Conservation (phyloP, 768 basidiomycete genomes). For the Trametes meyenii region DNA sequence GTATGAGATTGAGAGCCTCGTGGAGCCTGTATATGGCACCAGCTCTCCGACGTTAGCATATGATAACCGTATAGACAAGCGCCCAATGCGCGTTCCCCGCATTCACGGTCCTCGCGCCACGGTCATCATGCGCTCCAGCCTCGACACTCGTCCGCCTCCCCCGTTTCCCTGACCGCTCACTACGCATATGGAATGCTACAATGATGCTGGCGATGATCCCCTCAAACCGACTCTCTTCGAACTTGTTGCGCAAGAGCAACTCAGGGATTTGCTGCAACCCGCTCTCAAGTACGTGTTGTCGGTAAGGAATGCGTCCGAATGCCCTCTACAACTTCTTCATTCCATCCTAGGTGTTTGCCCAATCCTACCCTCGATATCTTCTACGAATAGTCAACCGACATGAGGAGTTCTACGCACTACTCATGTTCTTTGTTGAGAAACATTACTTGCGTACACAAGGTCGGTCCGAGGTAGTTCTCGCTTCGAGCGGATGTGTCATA, state of each 20-base stretch:
- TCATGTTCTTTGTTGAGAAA: slow-evolving; percentile 89
- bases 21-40: neutral
- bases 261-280: slow-evolving; percentile 89
- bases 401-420: slow-evolving; percentile 91
- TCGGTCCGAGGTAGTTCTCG: slow-evolving; percentile 39
- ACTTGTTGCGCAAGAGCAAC: slow-evolving; percentile 90
- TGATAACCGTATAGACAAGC: slow-evolving; percentile 2
- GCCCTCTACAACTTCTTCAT: neutral
- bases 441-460: slow-evolving; percentile 89
- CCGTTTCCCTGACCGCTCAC: neutral
- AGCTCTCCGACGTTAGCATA: neutral
- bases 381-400: slow-evolving; percentile 90
- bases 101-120: neutral
- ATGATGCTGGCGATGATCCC: slow-evolving; percentile 71
- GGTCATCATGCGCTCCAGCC: neutral
- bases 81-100: slow-evolving; percentile 11
- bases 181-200: slow-evolving; percentile 78
- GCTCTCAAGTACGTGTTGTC: slow-evolving; percentile 93
- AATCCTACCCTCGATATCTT: slow-evolving; percentile 91
- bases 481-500: neutral
- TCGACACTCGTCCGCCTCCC: neutral
- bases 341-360: slow-evolving; percentile 79
- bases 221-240: slow-evolving; percentile 87
- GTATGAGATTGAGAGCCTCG: slow-evolving; percentile 8
- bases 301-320: slow-evolving; percentile 48